Evolutionary conservation across 139 green algal species (phyloP).

Genomic region (Coelastrella sp.): DNA sequence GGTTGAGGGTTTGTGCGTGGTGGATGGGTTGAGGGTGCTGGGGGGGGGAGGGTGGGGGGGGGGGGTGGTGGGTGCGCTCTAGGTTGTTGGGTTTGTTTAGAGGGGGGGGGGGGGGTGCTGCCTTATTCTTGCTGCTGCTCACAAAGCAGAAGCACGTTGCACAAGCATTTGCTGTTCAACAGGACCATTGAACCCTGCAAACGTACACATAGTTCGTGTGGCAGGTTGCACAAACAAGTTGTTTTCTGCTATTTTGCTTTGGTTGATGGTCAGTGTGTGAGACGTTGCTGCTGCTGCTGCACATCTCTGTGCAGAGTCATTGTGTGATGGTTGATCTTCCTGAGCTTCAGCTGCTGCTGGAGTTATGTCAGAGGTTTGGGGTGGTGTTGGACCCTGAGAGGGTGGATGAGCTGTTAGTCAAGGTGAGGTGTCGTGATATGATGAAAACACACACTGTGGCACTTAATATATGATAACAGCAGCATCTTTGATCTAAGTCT

Average conservation of each 20-base stretch:
- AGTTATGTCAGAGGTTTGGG: background rate
- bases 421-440: no score
- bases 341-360: constrained; percentile 25
- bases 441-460: no score
- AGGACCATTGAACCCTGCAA: no score
- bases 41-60: background rate
- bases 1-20: constrained; percentile 9
- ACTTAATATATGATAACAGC: no score
- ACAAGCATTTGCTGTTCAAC: no score
- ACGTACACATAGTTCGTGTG: no score
- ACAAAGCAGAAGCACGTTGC: no score
- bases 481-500: no score
- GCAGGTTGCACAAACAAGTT: no score
- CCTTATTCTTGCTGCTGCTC: no score
- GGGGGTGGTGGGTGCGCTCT: background rate
- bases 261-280: background rate
- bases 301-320: background rate
- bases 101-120: no score
- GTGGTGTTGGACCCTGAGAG: background rate
- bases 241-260: background rate
- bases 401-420: background rate
- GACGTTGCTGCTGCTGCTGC: background rate
- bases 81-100: no score
- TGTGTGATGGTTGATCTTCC: background rate
- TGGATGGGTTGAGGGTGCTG: constrained; percentile 7